Base-by-base conservation (phyloP, 331 rosid genomes). In the Pyrus hybrid region DNA sequence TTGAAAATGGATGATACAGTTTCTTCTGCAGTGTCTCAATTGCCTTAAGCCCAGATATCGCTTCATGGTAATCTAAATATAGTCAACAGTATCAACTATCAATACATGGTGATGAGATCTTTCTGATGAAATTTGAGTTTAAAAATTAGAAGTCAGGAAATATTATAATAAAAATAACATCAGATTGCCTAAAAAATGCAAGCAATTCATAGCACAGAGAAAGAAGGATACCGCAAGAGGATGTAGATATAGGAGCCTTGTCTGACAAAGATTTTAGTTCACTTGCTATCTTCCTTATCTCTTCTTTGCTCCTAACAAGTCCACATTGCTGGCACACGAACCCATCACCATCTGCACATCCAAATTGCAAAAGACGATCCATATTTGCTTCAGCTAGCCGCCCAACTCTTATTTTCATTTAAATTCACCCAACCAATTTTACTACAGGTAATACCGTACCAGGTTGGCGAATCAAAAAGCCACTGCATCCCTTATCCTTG, bases 251-350 rank as follows among this genome's bases (percentile, higher is more conserved):
- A 63, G 79, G 58, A 78, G 88, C 91, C 82, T 69, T 80, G 47
- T 87, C 92, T 56, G 89, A 83, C 56, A 88, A 76, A n/a, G 85
- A 82, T 67, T 87, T 88, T 71, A 90, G 61, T 83, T 90, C 89
- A 73, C 83, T 84, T 71, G 88, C 86, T 82, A 81, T 82, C 67
- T 80, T 68, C 82, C 77, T 87, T 67, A 90, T 83, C 74, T 85
- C 93, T 35, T 90, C 95, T 89, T 85, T 91, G 77, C 83, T 89
- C 82, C 93, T 83, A 76, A 87, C 77, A 64, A 81, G 74, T 74
- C 93, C 92, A 53, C 98, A 91, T 73, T 80, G 79, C 81, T 88
- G 98, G 87, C 98, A 94, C 73, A 84, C 71, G 35, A 91, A 91
- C 79, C 90, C 95, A 18, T 82, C 74, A 71, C 78, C 88, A 81